Conservation (phyloP, 306 rosid genomes). For the Sicyos baderoa region DNA sequence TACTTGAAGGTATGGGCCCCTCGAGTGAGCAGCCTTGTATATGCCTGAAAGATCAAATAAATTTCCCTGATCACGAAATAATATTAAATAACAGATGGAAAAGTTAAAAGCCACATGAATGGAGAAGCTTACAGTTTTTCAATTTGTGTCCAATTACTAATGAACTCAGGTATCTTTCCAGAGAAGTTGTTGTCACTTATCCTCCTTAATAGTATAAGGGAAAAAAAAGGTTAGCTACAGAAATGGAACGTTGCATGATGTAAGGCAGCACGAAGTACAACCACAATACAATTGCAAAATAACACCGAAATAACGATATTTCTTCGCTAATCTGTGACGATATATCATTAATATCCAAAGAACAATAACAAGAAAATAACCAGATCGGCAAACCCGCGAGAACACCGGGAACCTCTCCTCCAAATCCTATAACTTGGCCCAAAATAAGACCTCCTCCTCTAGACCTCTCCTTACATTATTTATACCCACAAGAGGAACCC, state of each 20-base stretch:
- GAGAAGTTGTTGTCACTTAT: conserved; percentile 60
- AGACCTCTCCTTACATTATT: too few relatives aligned
- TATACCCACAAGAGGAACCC: too few relatives aligned
- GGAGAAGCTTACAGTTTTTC: conserved; percentile 61
- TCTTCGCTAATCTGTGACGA: too few relatives aligned
- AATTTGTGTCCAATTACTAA: conserved; percentile 48
- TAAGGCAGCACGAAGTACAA: too few relatives aligned
- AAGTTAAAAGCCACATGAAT: conserved; percentile 17
- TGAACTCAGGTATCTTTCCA: conserved; percentile 75
- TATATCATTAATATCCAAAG: too few relatives aligned
- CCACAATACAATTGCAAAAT: too few relatives aligned
- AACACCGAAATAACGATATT: too few relatives aligned
- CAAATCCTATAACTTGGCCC: too few relatives aligned
- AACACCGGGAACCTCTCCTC: too few relatives aligned
- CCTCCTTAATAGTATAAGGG: conserved; percentile 50
- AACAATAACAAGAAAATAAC: too few relatives aligned
- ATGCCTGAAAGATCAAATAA: conserved; percentile 42
- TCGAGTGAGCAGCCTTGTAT: conserved; percentile 67
- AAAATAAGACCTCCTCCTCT: too few relatives aligned
- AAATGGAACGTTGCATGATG: not conserved
- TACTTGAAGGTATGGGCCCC: conserved; percentile 81
- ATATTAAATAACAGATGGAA: conserved; percentile 11
- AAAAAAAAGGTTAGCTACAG: conserved; percentile 16
- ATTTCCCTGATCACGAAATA: not conserved
- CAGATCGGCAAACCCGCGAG: too few relatives aligned